phyloP scores from a whole-genome alignment of 2,329 filamentous ascomycete genomes.

The Stromatinia cepivora region DNA sequence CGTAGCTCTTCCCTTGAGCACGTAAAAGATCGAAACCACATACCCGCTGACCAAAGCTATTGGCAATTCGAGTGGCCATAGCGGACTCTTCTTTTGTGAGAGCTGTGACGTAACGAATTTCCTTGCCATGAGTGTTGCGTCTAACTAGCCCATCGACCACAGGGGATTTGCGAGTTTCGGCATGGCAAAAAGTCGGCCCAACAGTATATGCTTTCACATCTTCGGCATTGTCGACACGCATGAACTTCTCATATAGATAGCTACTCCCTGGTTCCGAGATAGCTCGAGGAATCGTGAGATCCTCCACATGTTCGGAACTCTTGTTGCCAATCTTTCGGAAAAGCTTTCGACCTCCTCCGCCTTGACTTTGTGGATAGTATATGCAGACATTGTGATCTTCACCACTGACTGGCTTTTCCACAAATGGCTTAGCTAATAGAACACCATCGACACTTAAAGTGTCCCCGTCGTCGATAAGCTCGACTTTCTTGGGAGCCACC shows the following conservation, averaged over 20 bases:
- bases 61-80: slow-evolving; percentile 87
- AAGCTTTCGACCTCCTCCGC: slow-evolving; percentile 85
- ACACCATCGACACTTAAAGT: slow-evolving; percentile 83
- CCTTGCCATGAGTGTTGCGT: slow-evolving; percentile 95
- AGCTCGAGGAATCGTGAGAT: slow-evolving; percentile 72
- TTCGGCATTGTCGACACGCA: slow-evolving; percentile 94
- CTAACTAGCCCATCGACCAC: slow-evolving; percentile 95
- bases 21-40: slow-evolving; percentile 95
- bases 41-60: slow-evolving; percentile 88
- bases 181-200: slow-evolving; percentile 88
- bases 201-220: slow-evolving; percentile 99
- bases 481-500: slow-evolving; percentile 63
- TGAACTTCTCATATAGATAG: slow-evolving; percentile 96
- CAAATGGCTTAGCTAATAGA: slow-evolving; percentile 85
- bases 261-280: slow-evolving; percentile 79
- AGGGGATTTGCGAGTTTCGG: slow-evolving; percentile 94
- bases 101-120: slow-evolving; percentile 90
- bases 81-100: slow-evolving; percentile 77
- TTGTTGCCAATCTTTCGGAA: slow-evolving; percentile 99
- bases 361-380: slow-evolving; percentile 85
- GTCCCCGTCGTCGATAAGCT: slow-evolving; percentile 88
- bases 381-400: slow-evolving; percentile 99
- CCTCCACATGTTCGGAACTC: slow-evolving; percentile 88
- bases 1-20: slow-evolving; percentile 85
- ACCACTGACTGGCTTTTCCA: slow-evolving; percentile 97